Evolutionary conservation across 768 basidiomycete genomes (phyloP).

Genomic region (Russula emetica): DNA sequence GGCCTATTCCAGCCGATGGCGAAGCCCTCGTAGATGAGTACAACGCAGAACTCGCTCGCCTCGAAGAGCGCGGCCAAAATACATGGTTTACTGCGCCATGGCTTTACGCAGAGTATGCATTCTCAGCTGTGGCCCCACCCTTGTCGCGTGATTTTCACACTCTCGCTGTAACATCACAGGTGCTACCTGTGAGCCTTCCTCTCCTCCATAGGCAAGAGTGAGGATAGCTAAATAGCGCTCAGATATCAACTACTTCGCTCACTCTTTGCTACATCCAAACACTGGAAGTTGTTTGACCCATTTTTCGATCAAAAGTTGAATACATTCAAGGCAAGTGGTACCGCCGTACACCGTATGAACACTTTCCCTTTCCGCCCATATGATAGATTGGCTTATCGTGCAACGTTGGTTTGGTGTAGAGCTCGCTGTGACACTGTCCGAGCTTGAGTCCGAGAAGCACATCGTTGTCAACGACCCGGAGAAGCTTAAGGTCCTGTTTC

Average conservation of each 20-base stretch:
- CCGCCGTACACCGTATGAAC: conserved; percentile 70
- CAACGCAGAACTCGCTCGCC: conserved; percentile 62
- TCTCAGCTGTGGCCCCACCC: conserved; percentile 14
- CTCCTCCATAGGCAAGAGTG: not conserved
- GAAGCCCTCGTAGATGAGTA: conserved; percentile 67
- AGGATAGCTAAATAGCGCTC: not conserved
- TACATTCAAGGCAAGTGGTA: conserved; percentile 74
- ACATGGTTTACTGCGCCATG: conserved; percentile 94
- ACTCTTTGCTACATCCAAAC: conserved; percentile 58
- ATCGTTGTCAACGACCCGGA: conserved; percentile 44
- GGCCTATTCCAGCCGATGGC: conserved; percentile 70
- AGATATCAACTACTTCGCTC: conserved; percentile 84
- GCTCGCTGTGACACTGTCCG: conserved; percentile 67
- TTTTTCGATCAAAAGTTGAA: conserved; percentile 76
- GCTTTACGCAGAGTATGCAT: conserved; percentile 88
- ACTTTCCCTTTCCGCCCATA: not conserved
- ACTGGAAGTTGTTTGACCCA: conserved; percentile 79
- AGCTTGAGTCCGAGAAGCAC: conserved; percentile 51
- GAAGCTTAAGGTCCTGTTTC: conserved; percentile 62
- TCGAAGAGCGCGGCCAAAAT: conserved; percentile 46
- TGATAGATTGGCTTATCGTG: not conserved
- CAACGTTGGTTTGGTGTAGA: conserved; percentile 40
- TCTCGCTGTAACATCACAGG: conserved; percentile 36
- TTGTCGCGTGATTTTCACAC: not conserved
- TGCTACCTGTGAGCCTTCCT: conserved; percentile 57